Evolutionary conservation across 345 rosid genomes (phyloP), one percentile per base, ranked within the genome.

Genomic region (Geranium brycei): DNA sequence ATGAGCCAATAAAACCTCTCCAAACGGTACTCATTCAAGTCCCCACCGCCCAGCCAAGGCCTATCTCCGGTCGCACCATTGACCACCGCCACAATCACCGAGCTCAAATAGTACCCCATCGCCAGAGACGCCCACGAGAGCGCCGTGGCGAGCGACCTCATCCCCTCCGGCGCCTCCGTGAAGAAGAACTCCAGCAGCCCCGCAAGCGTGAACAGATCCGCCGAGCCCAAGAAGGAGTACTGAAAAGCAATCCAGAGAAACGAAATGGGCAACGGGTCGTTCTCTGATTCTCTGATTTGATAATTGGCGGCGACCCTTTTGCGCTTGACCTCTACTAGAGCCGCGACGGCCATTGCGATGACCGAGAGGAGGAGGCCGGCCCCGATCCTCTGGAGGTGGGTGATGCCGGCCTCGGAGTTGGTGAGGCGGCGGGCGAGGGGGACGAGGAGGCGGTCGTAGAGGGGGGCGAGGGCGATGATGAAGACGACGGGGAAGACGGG

Each of bases 1-100:
- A 77, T 66, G 17, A 77, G 67, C 80, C 80, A 77, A 57, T 77
- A 77, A 70, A 73, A 77, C 51, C 70, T 61, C 60, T 73, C 80
- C 57, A 77, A 31, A 47, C 47, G 73, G 51, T 75, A 72, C 57
- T 62, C 53, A 56, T 73, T 77, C 35, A 77, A 32, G 72, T 70
- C 70, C 60, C 35, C 59, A 8, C 71, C 80, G 15, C 72, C 66
- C 13, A 77, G 67, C 80, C 80, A 77, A 17, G 66, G 66, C 19
- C 63, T 23, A 55, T 70, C 32, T 1, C 73, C 67, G 0, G 80
- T 76, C 23, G 59, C 76, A 15, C 31, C 19, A 58, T 77, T 72
- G 12, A 77, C 75, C 0, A 69, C 14, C 13, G 77, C 51, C 68
- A 77, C 80, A 1, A 77, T 53, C 67, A 65, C 66, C 7, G 77